Percentiles rank a stretch among this genome's conserved stretches.
These are phyloP conservation scores for Hyphodiscus sp. DNA, from an alignment of 2,329 filamentous ascomycete species.

Conservation along the genomic window DNA sequence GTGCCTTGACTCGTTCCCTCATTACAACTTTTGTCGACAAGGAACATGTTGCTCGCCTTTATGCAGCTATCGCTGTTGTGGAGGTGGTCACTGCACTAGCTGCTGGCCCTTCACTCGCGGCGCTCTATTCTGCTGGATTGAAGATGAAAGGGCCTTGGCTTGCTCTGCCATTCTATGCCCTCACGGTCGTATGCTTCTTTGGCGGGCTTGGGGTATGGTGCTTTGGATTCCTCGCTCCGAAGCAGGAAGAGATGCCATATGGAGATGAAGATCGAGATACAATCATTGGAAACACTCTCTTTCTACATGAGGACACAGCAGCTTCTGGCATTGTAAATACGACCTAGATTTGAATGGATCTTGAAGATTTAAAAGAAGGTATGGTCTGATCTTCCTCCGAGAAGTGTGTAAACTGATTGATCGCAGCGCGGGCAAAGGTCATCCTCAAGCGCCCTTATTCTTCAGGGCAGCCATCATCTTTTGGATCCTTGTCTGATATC, in stretches of 20 bases:
- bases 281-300: not conserved
- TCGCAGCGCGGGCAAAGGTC: not conserved
- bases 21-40: constrained; percentile 23
- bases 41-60: constrained; percentile 23
- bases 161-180: constrained; percentile 23
- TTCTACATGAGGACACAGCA: not conserved
- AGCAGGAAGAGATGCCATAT: constrained; percentile 3
- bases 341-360: not conserved
- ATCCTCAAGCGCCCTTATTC: not conserved
- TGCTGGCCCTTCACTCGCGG: constrained; percentile 20
- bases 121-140: constrained; percentile 22
- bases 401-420: not conserved
- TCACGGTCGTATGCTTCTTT: constrained; percentile 13
- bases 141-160: constrained; percentile 20
- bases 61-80: constrained; percentile 22
- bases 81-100: constrained; percentile 21
- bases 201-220: constrained; percentile 15
- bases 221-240: constrained; percentile 11
- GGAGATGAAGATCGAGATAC: constrained; percentile 4
- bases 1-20: constrained; percentile 14
- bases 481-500: not conserved
- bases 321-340: not conserved
- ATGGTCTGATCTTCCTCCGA: not conserved
- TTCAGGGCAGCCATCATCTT: not conserved
- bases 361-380: not conserved